phyloP scores from a whole-genome alignment of 148 eudicot genomes.

The Simmondsia chinensis region DNA sequence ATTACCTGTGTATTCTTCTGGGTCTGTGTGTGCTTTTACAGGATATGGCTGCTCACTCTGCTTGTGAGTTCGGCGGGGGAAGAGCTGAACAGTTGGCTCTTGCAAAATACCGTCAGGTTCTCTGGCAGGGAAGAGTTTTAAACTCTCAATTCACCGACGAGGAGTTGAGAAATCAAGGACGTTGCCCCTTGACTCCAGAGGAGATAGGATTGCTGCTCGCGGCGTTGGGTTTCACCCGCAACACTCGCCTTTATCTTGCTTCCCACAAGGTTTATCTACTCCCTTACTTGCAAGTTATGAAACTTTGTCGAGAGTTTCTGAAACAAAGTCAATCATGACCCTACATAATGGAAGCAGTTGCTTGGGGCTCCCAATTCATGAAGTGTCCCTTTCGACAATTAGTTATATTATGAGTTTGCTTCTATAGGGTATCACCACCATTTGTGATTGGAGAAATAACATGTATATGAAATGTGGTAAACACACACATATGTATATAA shows the following conservation, averaged over 20 bases:
- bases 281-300: no score
- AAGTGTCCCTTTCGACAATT: no score
- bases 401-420: no score
- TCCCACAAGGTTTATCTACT: slow-evolving; percentile 88
- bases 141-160: slow-evolving; percentile 85
- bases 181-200: slow-evolving; percentile 97
- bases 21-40: slow-evolving; percentile 15
- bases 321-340: no score
- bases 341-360: no score
- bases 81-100: slow-evolving; percentile 91
- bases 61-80: slow-evolving; percentile 97
- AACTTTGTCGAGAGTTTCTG: no score
- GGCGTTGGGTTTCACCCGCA: slow-evolving; percentile 80
- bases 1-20: not conserved
- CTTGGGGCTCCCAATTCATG: no score
- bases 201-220: slow-evolving; percentile 80
- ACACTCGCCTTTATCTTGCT: slow-evolving; percentile 87
- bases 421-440: no score
- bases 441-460: no score
- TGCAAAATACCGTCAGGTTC: slow-evolving; percentile 83
- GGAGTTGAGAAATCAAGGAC: slow-evolving; percentile 87
- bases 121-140: slow-evolving; percentile 97
- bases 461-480: no score
- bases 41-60: slow-evolving; percentile 99
- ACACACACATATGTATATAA: no score